Percentiles rank a stretch among this genome's conserved stretches.
These are phyloP conservation scores for Rhizopogon vulgaris DNA, from an alignment of 768 basidiomycete species.

Conservation along the genomic window DNA sequence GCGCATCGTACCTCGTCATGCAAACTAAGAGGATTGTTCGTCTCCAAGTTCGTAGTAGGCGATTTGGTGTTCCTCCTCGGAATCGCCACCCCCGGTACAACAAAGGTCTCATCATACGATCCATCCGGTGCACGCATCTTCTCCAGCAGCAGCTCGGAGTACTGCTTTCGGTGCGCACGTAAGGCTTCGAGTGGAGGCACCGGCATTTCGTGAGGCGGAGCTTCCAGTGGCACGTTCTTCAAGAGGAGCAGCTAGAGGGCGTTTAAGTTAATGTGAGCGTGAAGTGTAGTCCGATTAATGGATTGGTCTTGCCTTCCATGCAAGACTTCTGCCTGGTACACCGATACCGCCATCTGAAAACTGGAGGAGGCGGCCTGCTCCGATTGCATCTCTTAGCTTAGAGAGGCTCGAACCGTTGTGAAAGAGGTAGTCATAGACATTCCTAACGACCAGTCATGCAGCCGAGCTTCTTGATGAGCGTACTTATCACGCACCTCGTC, in stretches of 20 bases:
- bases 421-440: conserved; percentile 42
- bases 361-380: conserved; percentile 54
- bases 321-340: conserved; percentile 70
- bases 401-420: conserved; percentile 47
- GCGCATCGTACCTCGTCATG: conserved; percentile 54
- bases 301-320: conserved; percentile 63
- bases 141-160: conserved; percentile 51
- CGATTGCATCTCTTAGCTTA: conserved; percentile 61
- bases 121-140: conserved; percentile 85
- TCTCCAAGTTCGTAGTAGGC: conserved; percentile 46
- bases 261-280: conserved; percentile 13
- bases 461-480: not conserved
- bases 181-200: conserved; percentile 36
- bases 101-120: conserved; percentile 65
- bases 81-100: conserved; percentile 43
- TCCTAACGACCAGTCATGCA: conserved; percentile 19
- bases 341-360: conserved; percentile 35
- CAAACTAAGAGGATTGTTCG: conserved; percentile 77
- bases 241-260: conserved; percentile 58
- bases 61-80: conserved; percentile 25
- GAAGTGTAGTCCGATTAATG: conserved; percentile 10
- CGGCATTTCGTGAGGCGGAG: conserved; percentile 33
- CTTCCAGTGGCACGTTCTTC: conserved; percentile 49
- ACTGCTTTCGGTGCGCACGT: conserved; percentile 47
- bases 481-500: conserved; percentile 18